Evolutionary conservation across 495 filamentous ascomycete species (phyloP).

Genomic region (Penicillium alfredii): DNA sequence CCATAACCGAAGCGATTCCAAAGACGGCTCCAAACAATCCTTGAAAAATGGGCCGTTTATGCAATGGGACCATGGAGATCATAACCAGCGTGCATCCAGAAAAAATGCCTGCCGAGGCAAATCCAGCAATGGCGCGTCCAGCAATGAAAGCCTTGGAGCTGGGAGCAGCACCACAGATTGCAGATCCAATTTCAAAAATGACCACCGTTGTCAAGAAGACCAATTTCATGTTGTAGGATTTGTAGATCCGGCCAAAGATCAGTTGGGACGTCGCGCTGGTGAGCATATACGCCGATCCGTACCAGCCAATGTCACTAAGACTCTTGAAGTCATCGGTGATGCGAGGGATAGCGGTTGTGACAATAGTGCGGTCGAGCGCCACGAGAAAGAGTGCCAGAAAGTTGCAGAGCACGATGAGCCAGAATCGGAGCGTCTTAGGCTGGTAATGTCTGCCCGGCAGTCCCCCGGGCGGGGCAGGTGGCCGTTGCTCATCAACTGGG

Average conservation of each 20-base stretch:
- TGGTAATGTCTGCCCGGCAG: constrained; percentile 29
- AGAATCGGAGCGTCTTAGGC: background rate
- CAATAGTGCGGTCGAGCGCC: constrained; percentile 39
- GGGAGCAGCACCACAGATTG: constrained; percentile 57
- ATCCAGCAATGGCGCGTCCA: constrained; percentile 55
- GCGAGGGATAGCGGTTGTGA: constrained; percentile 12
- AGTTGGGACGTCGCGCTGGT: constrained; percentile 39
- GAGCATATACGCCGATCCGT: constrained; percentile 42
- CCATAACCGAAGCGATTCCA: constrained; percentile 49
- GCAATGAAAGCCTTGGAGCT: constrained; percentile 53
- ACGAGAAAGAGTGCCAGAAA: constrained; percentile 52
- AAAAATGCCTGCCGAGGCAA: constrained; percentile 34
- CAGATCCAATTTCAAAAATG: constrained; percentile 49
- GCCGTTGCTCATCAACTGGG: too few species aligned
- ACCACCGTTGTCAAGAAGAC: constrained; percentile 35
- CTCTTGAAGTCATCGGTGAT: constrained; percentile 24
- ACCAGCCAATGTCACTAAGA: constrained; percentile 44
- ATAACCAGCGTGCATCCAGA: constrained; percentile 49
- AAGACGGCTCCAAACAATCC: constrained; percentile 40
- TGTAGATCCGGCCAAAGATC: constrained; percentile 43
- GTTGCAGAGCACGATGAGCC: constrained; percentile 10
- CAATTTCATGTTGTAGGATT: constrained; percentile 37
- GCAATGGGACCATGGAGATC: constrained; percentile 49
- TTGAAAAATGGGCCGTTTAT: constrained; percentile 47
- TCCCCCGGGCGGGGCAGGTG: background rate